Conservation (phyloP, 345 rosid genomes). For the Rhizophora apiculata region DNA sequence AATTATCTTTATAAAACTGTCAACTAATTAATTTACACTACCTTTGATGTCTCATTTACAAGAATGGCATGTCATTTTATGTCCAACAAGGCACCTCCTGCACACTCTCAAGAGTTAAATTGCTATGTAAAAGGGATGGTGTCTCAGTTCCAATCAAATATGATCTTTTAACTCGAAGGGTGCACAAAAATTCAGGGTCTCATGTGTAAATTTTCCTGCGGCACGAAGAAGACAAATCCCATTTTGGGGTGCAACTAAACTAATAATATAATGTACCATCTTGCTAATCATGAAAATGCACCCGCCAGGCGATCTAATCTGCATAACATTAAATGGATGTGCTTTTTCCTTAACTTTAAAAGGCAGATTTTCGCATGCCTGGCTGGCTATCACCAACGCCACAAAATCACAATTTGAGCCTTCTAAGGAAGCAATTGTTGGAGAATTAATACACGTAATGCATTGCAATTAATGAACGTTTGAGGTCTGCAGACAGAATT, state of each 20-base stretch:
- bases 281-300: conserved; percentile 12
- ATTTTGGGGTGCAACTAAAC: conserved; percentile 3
- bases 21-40: too few relatives aligned
- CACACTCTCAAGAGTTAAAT: neutral
- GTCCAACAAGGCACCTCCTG: neutral
- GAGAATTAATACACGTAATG: neutral
- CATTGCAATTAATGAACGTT: conserved; percentile 24
- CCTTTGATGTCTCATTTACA: too few relatives aligned
- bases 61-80: neutral
- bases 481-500: too few relatives aligned
- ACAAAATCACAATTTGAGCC: neutral
- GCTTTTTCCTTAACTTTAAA: neutral
- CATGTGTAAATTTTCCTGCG: conserved; percentile 19
- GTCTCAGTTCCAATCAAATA: neutral
- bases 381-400: conserved; percentile 25
- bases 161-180: neutral
- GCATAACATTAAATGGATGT: neutral
- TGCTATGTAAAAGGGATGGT: neutral
- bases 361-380: conserved; percentile 12
- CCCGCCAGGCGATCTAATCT: conserved; percentile 27
- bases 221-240: conserved; percentile 7
- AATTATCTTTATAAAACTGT: too few relatives aligned
- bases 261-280: conserved; percentile 16
- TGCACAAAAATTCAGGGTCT: neutral
- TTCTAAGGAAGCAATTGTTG: conserved; percentile 39